These are phyloP conservation scores for Grigorovia jiainica DNA, from an alignment of 805 yeast genomes.

Conservation along the genomic window DNA sequence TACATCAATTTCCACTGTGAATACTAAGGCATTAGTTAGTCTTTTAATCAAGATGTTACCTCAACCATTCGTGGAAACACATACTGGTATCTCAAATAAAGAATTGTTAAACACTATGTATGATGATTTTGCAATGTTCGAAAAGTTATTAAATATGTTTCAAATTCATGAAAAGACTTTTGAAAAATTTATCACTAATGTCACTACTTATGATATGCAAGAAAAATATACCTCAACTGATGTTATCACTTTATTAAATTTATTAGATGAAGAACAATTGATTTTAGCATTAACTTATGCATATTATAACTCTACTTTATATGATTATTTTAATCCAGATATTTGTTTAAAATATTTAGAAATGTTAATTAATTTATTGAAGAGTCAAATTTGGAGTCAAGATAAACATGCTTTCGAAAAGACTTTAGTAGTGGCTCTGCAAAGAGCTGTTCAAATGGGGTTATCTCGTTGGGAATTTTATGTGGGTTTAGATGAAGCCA, in stretches of 20 bases:
- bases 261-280: conserved; percentile 18
- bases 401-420: conserved; percentile 17
- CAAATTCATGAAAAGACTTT: conserved; percentile 10
- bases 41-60: conserved; percentile 16
- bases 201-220: not conserved
- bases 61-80: conserved; percentile 15
- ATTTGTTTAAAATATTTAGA: conserved; percentile 20
- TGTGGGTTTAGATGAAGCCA: conserved; percentile 24
- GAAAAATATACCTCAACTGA: conserved; percentile 1
- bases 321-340: conserved; percentile 9
- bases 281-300: conserved; percentile 15
- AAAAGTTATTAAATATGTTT: conserved; percentile 14
- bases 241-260: conserved; percentile 8
- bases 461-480: conserved; percentile 28
- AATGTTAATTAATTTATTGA: conserved; percentile 16
- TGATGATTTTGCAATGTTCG: conserved; percentile 18
- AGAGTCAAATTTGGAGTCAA: conserved; percentile 18
- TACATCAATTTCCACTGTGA: not conserved
- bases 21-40: conserved; percentile 5
- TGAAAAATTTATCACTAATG: conserved; percentile 13
- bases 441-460: conserved; percentile 20
- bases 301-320: conserved; percentile 19
- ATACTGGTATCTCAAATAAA: conserved; percentile 13
- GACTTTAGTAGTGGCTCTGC: conserved; percentile 16
- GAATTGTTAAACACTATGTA: conserved; percentile 10